Conservation (phyloP, 495 filamentous ascomycete species). For the Penicillium odoratum region DNA sequence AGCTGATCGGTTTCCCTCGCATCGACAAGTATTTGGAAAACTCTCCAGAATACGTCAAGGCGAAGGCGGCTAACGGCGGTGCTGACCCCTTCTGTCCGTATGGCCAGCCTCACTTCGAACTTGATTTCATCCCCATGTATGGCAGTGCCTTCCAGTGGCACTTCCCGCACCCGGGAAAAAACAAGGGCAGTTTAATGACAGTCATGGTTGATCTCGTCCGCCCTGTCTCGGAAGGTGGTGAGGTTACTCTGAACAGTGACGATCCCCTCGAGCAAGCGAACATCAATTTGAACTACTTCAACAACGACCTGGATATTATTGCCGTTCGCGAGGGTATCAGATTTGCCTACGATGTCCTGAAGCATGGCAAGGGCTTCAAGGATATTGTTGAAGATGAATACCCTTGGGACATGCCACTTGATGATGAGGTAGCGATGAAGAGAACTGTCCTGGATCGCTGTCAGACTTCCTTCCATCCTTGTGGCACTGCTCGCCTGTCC, state of each 20-base stretch:
- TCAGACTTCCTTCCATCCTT: conserved; percentile 61
- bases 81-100: conserved; percentile 59
- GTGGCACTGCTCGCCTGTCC: conserved; percentile 53
- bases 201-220: conserved; percentile 63
- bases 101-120: conserved; percentile 64
- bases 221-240: conserved; percentile 49
- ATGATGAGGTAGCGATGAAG: conserved; percentile 57
- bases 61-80: conserved; percentile 51
- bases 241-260: conserved; percentile 53
- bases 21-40: conserved; percentile 53
- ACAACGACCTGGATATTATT: conserved; percentile 54
- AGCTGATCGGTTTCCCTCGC: conserved; percentile 57
- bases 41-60: conserved; percentile 48
- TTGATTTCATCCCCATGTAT: conserved; percentile 65
- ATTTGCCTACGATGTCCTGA: conserved; percentile 56
- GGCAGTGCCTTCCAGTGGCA: conserved; percentile 65
- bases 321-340: conserved; percentile 58
- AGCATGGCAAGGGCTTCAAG: conserved; percentile 56
- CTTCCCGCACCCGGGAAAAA: conserved; percentile 44
- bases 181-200: conserved; percentile 50
- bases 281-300: conserved; percentile 63
- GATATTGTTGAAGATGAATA: conserved; percentile 56
- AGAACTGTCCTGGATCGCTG: conserved; percentile 53
- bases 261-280: conserved; percentile 53
- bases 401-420: conserved; percentile 60